Base-by-base conservation (phyloP, 441 rosid species). In the Arabidopsis hybrid region DNA sequence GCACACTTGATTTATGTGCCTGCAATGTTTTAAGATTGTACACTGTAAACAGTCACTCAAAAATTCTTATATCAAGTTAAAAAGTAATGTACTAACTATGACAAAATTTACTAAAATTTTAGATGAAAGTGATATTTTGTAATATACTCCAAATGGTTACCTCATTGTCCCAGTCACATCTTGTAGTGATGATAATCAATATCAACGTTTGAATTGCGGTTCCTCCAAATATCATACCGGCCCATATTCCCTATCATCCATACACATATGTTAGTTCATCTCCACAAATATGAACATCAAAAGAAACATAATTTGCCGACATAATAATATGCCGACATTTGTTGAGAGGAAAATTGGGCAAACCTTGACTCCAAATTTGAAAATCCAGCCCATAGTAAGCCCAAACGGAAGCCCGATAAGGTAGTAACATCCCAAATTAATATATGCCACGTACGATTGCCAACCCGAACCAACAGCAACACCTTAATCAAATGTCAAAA, bases 381-480 rank as follows among this genome's bases (percentile, higher is more conserved):
- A 85, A 40, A 79, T 65, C 86, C 83, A 84, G 7, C 87, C 91
- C 83, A 89, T 79, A 1, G 83, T 7, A 73, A 82, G 8, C 34
- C 97, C 95, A 16, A 89, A 85, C 0, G 93, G 97, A 14, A 89
- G 82, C 9, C 95, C 95, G 38, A 88, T 42, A 7, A 84, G 12
- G 53, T 89, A 89, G 73, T 86, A 91, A 59, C 94, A 87, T 3
- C 88, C 90, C 35, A 91, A 67, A 69, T 91, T 91, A 71, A 91
- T 47, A 51, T 81, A 91, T 0, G 94, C 97, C 34, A 89, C 90
- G 26, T 45, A 43, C 3, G 85, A 80, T 78, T 91, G 91, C 92
- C 92, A 86, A 17, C 94, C 97, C 0, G 87, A 85, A 35, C 97
- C 95, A 12, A 91, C 81, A 4, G 91, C 97, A 38, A 91, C 97